A percentile compares a stretch with the other conserved stretches of the same genome.
Conservation (phyloP, 768 basidiomycete genomes). For the Leccinum longicurvipes region DNA sequence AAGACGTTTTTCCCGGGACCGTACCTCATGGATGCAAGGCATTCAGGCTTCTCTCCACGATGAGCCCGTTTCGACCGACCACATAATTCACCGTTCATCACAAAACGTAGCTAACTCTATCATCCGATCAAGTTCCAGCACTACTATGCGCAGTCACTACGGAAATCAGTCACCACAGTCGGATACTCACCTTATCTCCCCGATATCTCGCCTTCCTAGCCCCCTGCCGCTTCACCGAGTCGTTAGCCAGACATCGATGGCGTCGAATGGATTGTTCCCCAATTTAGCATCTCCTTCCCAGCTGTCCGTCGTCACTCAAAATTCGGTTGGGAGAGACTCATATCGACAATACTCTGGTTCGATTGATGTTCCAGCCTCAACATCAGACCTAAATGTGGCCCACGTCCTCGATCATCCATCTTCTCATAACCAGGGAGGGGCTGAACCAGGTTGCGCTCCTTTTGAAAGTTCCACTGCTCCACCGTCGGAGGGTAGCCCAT, state of each 20-base stretch:
- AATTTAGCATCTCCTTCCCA: not conserved
- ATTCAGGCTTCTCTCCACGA: constrained; percentile 15
- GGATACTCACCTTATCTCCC: not conserved
- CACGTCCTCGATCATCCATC: not conserved
- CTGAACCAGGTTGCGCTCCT: not conserved
- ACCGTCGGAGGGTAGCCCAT: not conserved
- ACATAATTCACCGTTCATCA: not conserved
- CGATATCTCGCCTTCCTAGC: not conserved
- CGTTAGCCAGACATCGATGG: not conserved
- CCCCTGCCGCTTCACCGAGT: not conserved
- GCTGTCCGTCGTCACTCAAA: not conserved
- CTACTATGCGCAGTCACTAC: not conserved
- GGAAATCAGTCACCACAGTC: not conserved
- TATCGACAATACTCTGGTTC: constrained; percentile 18
- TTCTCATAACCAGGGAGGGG: not conserved
- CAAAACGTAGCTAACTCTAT: not conserved
- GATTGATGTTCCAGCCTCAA: constrained; percentile 7
- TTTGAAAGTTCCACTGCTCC: not conserved
- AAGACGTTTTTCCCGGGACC: constrained; percentile 7
- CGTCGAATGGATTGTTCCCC: not conserved
- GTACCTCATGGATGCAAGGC: constrained; percentile 1
- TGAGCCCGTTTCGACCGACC: constrained; percentile 7
- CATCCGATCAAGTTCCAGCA: not conserved
- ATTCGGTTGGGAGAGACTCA: constrained; percentile 17
- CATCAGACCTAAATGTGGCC: not conserved